phyloP scores from a whole-genome alignment of 345 rosid species.

The Theobroma cacao region DNA sequence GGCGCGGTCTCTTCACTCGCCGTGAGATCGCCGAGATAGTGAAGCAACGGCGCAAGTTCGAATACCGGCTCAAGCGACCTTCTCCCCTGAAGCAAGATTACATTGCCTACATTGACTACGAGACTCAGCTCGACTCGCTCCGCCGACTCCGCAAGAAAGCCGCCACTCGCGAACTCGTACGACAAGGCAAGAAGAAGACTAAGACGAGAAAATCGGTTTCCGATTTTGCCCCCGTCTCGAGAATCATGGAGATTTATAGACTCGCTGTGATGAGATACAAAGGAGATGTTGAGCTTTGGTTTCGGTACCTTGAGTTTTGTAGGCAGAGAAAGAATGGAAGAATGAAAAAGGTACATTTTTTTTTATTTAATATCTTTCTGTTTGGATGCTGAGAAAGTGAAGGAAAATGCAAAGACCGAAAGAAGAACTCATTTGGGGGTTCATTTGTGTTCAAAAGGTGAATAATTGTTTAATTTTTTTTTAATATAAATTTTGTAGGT shows the following conservation, averaged over 20 bases:
- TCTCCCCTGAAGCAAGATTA: conserved; percentile 86
- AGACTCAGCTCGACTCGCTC: conserved; percentile 67
- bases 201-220: conserved; percentile 56
- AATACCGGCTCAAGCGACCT: conserved; percentile 86
- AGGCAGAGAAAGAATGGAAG: conserved; percentile 67
- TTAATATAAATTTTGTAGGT: conserved; percentile 37
- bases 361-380: neutral
- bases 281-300: conserved; percentile 88
- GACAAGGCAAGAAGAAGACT: conserved; percentile 28
- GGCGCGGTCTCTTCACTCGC: conserved; percentile 64
- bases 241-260: conserved; percentile 68
- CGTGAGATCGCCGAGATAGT: conserved; percentile 79
- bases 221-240: conserved; percentile 62
- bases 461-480: neutral
- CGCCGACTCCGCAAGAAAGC: conserved; percentile 72
- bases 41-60: conserved; percentile 75
- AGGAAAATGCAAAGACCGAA: neutral
- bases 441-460: neutral
- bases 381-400: conserved; percentile 5
- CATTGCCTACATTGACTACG: conserved; percentile 79
- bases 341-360: conserved; percentile 69
- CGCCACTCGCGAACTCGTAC: conserved; percentile 23
- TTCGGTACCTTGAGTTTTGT: conserved; percentile 82
- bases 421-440: neutral
- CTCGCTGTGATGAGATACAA: conserved; percentile 71